A percentile compares a stretch with the other conserved stretches of the same genome.
Evolutionary conservation across 1,139 yeast species (phyloP).

Genomic region (Geotrichum bryndzae): DNA sequence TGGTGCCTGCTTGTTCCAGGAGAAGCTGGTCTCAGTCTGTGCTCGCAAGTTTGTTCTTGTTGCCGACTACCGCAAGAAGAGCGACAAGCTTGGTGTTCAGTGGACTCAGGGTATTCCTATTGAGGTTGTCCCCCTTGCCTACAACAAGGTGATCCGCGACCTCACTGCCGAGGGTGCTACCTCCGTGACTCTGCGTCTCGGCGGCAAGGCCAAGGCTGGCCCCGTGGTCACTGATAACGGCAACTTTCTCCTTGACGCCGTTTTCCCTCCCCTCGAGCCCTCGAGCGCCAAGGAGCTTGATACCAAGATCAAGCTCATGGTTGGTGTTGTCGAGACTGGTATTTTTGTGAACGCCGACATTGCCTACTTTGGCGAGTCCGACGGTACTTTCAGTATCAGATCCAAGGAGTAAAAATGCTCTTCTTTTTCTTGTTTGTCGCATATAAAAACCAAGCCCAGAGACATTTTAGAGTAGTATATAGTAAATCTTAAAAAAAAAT

Average conservation of each 20-base stretch:
- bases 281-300: conserved; percentile 47
- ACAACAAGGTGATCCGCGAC: conserved; percentile 65
- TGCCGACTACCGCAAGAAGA: conserved; percentile 85
- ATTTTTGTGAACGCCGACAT: conserved; percentile 68
- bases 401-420: background rate
- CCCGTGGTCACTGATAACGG: conserved; percentile 97
- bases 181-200: conserved; percentile 66
- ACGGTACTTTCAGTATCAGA: conserved; percentile 44
- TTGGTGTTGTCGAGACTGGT: conserved; percentile 98
- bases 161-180: conserved; percentile 60
- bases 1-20: conserved; percentile 96
- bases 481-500: background rate
- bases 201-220: conserved; percentile 91
- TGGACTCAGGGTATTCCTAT: conserved; percentile 95
- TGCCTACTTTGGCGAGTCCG: conserved; percentile 83
- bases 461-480: background rate
- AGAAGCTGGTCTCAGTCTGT: conserved; percentile 83
- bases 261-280: conserved; percentile 78
- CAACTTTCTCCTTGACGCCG: conserved; percentile 88
- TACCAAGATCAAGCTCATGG: conserved; percentile 58
- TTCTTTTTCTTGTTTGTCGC: background rate
- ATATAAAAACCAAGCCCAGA: background rate
- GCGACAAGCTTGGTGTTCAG: conserved; percentile 57
- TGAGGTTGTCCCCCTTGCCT: conserved; percentile 88
- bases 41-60: conserved; percentile 76